Percentiles rank a stretch among this genome's conserved stretches.
Evolutionary conservation across 2,329 filamentous ascomycete genomes (phyloP).

Genomic region (Alternaria triticina): DNA sequence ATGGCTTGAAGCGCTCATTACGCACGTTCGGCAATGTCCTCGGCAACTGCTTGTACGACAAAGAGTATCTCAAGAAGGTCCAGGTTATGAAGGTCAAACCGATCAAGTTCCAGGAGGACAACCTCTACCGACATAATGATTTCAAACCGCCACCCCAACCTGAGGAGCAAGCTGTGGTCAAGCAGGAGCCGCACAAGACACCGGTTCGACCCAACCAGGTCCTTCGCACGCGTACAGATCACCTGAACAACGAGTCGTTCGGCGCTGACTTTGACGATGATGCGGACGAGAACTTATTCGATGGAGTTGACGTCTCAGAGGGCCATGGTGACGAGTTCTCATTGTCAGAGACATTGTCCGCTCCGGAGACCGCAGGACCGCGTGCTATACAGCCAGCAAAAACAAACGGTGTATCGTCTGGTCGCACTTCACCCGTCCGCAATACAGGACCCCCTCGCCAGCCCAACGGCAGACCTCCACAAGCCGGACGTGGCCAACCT

Average conservation of each 20-base stretch:
- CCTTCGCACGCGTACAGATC: conserved; percentile 38
- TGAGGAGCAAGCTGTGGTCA: conserved; percentile 40
- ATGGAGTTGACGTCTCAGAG: conserved; percentile 62
- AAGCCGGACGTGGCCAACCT: conserved; percentile 27
- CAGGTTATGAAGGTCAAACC: conserved; percentile 84
- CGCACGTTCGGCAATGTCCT: conserved; percentile 94
- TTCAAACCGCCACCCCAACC: conserved; percentile 59
- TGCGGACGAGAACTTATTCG: conserved; percentile 60
- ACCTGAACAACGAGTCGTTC: conserved; percentile 41
- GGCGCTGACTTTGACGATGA: conserved; percentile 60
- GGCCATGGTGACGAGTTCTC: conserved; percentile 69
- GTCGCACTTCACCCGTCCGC: conserved; percentile 27
- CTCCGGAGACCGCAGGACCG: conserved; percentile 18
- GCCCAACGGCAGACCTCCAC: conserved; percentile 29
- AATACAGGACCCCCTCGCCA: conserved; percentile 30
- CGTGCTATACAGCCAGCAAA: conserved; percentile 19
- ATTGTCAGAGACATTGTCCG: conserved; percentile 30
- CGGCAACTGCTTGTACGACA: conserved; percentile 99
- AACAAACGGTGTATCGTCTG: conserved; percentile 24
- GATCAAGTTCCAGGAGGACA: conserved; percentile 77
- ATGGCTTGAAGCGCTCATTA: conserved; percentile 87
- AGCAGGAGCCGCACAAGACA: conserved; percentile 35
- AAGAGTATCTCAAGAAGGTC: conserved; percentile 89
- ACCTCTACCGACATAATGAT: conserved; percentile 81
- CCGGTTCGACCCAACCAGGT: conserved; percentile 31